phyloP scores from a whole-genome alignment of 306 rosid genomes.

The Dalbergia cochinchinensis region DNA sequence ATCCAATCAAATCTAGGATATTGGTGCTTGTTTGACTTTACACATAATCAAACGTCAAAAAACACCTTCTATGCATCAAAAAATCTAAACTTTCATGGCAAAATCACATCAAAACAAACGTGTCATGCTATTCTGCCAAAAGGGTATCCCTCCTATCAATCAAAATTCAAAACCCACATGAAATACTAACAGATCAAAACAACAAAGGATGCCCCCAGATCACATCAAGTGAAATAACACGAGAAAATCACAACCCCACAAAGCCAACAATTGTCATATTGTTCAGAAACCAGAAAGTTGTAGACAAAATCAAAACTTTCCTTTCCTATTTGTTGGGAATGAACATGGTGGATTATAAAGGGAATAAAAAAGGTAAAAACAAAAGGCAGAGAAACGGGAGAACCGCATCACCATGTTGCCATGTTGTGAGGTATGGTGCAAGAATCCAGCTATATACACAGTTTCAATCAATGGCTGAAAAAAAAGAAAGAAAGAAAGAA shows the following conservation, averaged over 20 bases:
- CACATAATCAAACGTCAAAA: slow-evolving; percentile 44
- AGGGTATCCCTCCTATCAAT: slow-evolving; percentile 30
- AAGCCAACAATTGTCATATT: slow-evolving; percentile 25
- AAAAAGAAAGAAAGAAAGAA: slow-evolving; percentile 34
- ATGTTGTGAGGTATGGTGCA: neutral
- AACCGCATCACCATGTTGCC: slow-evolving; percentile 41
- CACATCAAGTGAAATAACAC: slow-evolving; percentile 27
- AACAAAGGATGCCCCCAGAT: slow-evolving; percentile 32
- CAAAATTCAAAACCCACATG: slow-evolving; percentile 33
- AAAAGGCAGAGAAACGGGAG: slow-evolving; percentile 36
- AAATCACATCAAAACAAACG: slow-evolving; percentile 45
- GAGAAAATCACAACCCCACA: slow-evolving; percentile 32
- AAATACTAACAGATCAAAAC: slow-evolving; percentile 44
- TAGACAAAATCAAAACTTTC: slow-evolving; percentile 41
- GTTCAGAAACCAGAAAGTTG: slow-evolving; percentile 11
- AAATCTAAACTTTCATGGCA: slow-evolving; percentile 38
- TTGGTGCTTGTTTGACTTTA: slow-evolving; percentile 37
- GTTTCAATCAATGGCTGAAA: slow-evolving; percentile 22
- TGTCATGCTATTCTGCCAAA: slow-evolving; percentile 35
- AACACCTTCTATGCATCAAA: slow-evolving; percentile 21
- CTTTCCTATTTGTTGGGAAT: slow-evolving; percentile 22
- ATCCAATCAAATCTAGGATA: slow-evolving; percentile 51
- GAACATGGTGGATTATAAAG: slow-evolving; percentile 18
- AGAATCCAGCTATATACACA: slow-evolving; percentile 4
- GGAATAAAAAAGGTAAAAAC: neutral